Evolutionary conservation across 257 asterid genomes (phyloP).

Genomic region (Solanum chmielewskii): DNA sequence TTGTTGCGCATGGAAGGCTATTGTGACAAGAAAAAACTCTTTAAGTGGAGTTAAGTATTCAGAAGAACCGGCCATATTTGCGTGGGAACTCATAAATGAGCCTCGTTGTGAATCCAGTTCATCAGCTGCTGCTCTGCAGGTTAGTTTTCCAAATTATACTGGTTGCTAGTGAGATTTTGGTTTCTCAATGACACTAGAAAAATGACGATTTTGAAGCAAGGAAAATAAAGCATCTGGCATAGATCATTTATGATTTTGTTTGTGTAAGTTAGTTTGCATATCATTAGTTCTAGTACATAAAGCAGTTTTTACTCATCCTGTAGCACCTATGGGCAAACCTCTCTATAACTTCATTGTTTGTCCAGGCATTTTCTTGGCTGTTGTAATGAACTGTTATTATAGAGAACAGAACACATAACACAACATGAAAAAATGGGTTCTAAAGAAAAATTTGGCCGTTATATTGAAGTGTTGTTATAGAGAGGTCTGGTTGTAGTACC

Average conservation of each 20-base stretch:
- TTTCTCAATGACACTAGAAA: neutral
- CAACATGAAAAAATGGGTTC: neutral
- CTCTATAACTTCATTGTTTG: neutral
- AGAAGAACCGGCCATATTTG: constrained; percentile 46
- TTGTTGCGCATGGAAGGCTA: constrained; percentile 6
- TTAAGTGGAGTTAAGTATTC: constrained; percentile 30
- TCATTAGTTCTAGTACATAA: neutral
- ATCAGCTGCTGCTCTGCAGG: constrained; percentile 43
- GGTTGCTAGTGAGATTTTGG: neutral
- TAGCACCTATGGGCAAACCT: neutral
- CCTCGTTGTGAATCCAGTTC: constrained; percentile 41
- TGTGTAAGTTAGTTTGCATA: neutral
- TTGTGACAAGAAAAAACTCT: constrained; percentile 33
- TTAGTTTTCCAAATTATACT: neutral
- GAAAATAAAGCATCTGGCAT: neutral
- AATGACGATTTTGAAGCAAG: neutral
- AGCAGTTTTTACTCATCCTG: neutral
- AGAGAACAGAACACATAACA: neutral
- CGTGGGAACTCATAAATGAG: constrained; percentile 60
- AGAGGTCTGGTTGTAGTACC: neutral
- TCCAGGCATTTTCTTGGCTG: neutral
- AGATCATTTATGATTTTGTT: neutral
- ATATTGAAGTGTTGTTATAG: neutral
- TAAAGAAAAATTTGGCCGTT: neutral
- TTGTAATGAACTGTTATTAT: neutral